phyloP scores from a whole-genome alignment of 768 basidiomycete genomes.

The Amanita exitialis region DNA sequence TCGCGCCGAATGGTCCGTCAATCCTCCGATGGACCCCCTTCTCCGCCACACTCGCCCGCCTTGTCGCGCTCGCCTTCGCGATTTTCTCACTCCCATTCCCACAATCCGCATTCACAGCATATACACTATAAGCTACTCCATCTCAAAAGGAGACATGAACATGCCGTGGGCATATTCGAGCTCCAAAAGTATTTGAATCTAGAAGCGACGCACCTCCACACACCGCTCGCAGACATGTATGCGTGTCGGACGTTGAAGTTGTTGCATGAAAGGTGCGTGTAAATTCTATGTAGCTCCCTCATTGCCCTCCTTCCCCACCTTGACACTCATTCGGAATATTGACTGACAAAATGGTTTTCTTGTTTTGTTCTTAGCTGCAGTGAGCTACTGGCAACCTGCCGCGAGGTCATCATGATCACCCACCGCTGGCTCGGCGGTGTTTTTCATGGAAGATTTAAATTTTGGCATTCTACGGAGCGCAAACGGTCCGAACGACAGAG shows the following conservation, averaged over 20 bases:
- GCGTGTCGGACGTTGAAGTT: conserved; percentile 33
- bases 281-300: no score
- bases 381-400: conserved; percentile 38
- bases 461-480: conserved; percentile 23
- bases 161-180: conserved; percentile 66
- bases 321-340: no score
- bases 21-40: no score
- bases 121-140: conserved; percentile 29
- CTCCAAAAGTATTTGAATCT: conserved; percentile 60
- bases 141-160: conserved; percentile 27
- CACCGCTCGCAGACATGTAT: conserved; percentile 36
- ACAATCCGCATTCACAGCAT: conserved; percentile 9
- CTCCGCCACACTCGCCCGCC: background rate
- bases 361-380: conserved; percentile 29
- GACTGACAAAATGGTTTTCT: background rate
- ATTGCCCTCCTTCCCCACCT: no score
- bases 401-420: conserved; percentile 27
- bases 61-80: background rate
- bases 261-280: conserved; percentile 31
- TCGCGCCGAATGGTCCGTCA: no score
- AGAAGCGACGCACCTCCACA: conserved; percentile 42
- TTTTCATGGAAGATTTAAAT: conserved; percentile 23
- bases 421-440: conserved; percentile 41
- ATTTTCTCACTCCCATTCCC: background rate
- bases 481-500: conserved; percentile 21